phyloP scores from a whole-genome alignment of 306 rosid species.

The Vigna radiata region DNA sequence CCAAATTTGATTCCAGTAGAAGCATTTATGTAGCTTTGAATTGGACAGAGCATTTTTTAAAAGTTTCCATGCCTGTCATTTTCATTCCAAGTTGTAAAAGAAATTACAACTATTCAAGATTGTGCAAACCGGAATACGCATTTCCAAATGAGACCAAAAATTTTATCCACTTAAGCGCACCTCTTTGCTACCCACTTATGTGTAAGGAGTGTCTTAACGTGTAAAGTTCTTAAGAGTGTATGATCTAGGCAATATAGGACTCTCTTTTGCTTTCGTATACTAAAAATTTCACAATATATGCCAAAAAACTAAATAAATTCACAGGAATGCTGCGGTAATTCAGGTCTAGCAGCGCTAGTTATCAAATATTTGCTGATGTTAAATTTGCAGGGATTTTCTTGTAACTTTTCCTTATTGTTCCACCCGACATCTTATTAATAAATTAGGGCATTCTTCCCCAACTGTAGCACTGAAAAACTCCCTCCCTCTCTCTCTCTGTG shows the following conservation, averaged over 20 bases:
- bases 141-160: no score
- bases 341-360: neutral
- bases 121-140: no score
- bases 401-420: neutral
- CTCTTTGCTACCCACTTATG: no score
- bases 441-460: neutral
- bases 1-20: neutral
- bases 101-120: no score
- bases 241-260: no score
- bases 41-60: neutral
- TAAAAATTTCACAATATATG: no score
- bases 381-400: constrained; percentile 3
- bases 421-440: neutral
- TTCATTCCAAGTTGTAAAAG: neutral
- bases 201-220: no score
- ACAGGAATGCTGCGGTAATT: neutral
- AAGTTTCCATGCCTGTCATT: neutral
- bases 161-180: no score
- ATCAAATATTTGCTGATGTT: neutral
- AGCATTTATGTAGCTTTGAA: neutral
- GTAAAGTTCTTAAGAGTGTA: no score
- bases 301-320: neutral
- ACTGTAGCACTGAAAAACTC: neutral
- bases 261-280: no score
- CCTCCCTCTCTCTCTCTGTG: neutral